A percentile compares a stretch with the other conserved stretches of the same genome.
Evolutionary conservation across 129 eudicot genomes (phyloP).

Genomic region (Solidago caesia): DNA sequence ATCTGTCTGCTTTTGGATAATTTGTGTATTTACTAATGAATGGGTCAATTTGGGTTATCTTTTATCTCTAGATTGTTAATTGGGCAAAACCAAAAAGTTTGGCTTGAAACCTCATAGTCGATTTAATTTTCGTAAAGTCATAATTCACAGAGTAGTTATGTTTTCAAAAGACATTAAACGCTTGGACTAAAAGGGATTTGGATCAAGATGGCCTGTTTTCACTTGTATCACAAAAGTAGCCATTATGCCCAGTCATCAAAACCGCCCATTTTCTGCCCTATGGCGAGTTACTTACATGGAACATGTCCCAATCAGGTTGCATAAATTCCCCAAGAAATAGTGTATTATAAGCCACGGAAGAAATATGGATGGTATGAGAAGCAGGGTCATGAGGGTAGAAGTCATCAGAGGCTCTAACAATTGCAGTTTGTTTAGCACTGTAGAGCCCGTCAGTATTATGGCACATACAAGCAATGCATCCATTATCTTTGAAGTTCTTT

Average conservation of each 20-base stretch:
- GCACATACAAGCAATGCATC: constrained; percentile 90
- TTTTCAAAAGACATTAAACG: not conserved
- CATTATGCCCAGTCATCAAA: not conserved
- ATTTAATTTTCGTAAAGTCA: no score
- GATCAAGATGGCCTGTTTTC: not conserved
- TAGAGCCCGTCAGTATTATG: constrained; percentile 88
- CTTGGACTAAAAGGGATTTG: not conserved
- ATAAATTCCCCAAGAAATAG: constrained; percentile 86
- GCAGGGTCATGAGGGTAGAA: constrained; percentile 90
- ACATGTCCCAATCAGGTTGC: constrained; percentile 99
- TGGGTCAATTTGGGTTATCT: not conserved
- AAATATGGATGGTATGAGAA: constrained; percentile 89
- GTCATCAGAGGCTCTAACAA: constrained; percentile 89
- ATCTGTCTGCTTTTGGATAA: no score
- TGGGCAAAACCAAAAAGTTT: not conserved
- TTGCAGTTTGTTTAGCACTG: constrained; percentile 74
- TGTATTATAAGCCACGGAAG: constrained; percentile 83
- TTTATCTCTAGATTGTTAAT: not conserved
- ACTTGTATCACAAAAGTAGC: not conserved
- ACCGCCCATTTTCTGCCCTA: not conserved
- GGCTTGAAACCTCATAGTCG: not conserved
- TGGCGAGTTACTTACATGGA: constrained; percentile 61
- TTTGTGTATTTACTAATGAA: not conserved
- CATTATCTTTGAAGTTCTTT: constrained; percentile 72
- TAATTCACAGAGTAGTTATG: no score